Conservation (phyloP, 78 protist species). For the Dictyostelium discoideum region DNA sequence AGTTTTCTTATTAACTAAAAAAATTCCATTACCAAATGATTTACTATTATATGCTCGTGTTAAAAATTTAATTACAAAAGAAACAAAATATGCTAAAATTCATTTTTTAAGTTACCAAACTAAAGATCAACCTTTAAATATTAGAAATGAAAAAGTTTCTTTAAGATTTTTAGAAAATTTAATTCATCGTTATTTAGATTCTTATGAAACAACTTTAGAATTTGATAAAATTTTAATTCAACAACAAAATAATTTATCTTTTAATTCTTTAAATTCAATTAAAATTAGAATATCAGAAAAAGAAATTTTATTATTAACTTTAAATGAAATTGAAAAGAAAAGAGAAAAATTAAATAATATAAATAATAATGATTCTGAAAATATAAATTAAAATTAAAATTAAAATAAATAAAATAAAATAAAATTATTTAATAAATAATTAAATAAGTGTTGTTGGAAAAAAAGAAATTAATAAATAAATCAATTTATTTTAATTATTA, state of each 20-base stretch:
- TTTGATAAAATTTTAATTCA: neutral
- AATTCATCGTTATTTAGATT: slow-evolving; percentile 7
- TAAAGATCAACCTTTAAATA: neutral
- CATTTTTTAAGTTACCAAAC: neutral
- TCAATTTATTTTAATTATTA: too few species aligned
- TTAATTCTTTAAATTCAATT: slow-evolving; percentile 8
- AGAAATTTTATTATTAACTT: slow-evolving; percentile 1
- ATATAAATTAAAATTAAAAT: neutral
- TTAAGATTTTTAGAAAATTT: slow-evolving; percentile 11
- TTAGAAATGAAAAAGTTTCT: slow-evolving; percentile 37
- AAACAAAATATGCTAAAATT: neutral
- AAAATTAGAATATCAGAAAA: slow-evolving; percentile 19
- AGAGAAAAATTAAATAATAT: neutral
- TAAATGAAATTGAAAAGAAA: neutral
- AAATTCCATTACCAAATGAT: slow-evolving; percentile 2
- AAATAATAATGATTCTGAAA: neutral
- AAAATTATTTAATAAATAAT: too few species aligned
- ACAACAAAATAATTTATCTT: neutral
- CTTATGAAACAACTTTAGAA: slow-evolving; percentile 24
- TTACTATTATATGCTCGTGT: slow-evolving; percentile 26
- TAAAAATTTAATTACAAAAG: slow-evolving; percentile 18
- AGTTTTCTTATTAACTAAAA: neutral
- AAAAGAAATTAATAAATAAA: too few species aligned
- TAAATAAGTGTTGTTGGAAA: too few species aligned
- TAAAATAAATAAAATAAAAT: neutral